A percentile compares a stretch with the other conserved stretches of the same genome.
phyloP scores from a whole-genome alignment of 495 filamentous ascomycete genomes.

The Aspergillus affinis region DNA sequence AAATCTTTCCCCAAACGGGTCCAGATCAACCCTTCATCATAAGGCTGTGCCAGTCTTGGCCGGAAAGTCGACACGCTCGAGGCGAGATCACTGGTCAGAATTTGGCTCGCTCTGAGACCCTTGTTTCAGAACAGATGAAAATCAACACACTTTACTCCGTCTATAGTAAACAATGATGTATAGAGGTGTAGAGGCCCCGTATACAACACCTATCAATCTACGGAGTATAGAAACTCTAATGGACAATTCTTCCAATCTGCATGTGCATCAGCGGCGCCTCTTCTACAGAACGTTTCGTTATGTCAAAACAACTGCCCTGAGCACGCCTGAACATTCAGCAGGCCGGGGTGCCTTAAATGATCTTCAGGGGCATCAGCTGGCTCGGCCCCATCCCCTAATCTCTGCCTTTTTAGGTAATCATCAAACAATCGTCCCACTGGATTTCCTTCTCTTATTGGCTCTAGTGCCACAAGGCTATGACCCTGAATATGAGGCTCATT shows the following conservation, averaged over 20 bases:
- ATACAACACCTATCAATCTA: too few relatives aligned
- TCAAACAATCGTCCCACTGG: not conserved
- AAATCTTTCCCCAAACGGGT: not conserved
- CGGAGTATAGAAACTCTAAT: not conserved
- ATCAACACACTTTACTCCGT: too few relatives aligned
- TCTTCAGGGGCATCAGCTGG: not conserved
- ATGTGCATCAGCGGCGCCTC: not conserved
- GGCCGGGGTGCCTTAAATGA: not conserved
- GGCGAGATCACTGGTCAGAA: too few relatives aligned
- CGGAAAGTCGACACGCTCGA: not conserved
- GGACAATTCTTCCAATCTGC: not conserved
- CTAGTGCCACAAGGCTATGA: not conserved
- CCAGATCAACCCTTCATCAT: not conserved
- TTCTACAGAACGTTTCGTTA: not conserved
- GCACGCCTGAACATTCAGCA: not conserved
- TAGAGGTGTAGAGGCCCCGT: too few relatives aligned
- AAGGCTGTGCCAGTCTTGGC: not conserved
- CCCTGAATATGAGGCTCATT: not conserved
- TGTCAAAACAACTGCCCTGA: not conserved
- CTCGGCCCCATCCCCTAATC: not conserved
- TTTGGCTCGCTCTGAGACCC: not conserved
- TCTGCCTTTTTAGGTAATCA: not conserved
- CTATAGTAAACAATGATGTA: too few relatives aligned
- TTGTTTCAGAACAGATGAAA: not conserved
- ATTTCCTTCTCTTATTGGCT: not conserved